phyloP scores from a whole-genome alignment of 2,329 filamentous ascomycete species.

The Herpotrichia juniperi region DNA sequence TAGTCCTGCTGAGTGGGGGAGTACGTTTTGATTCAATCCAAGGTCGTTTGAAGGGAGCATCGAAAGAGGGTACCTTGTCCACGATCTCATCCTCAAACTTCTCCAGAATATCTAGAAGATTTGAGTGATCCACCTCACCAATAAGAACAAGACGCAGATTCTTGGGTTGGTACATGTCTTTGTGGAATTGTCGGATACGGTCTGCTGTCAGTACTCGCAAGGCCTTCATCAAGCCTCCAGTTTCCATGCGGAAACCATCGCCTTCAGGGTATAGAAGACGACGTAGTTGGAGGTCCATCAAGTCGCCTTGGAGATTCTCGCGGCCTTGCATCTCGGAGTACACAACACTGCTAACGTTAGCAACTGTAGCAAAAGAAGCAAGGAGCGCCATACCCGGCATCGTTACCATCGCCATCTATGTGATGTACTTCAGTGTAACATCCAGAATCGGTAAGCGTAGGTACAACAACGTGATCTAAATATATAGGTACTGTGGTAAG shows the following conservation, averaged over 20 bases:
- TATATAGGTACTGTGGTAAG: conserved; percentile 76
- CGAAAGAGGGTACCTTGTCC: conserved; percentile 76
- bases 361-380: not conserved
- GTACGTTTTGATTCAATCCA: conserved; percentile 90
- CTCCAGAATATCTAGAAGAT: conserved; percentile 82
- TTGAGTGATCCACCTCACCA: conserved; percentile 84
- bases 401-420: conserved; percentile 88
- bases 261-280: conserved; percentile 85
- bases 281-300: conserved; percentile 85
- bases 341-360: conserved; percentile 67
- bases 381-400: conserved; percentile 65
- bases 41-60: conserved; percentile 80
- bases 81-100: conserved; percentile 87
- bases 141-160: conserved; percentile 91
- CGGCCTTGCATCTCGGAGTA: conserved; percentile 99
- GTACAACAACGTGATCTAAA: conserved; percentile 89
- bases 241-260: conserved; percentile 94
- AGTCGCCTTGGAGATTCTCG: conserved; percentile 80
- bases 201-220: conserved; percentile 85
- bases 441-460: conserved; percentile 88
- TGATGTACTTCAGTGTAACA: conserved; percentile 98
- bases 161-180: conserved; percentile 96
- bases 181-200: conserved; percentile 91
- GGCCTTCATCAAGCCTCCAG: conserved; percentile 95
- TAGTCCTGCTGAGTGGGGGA: conserved; percentile 72